Evolutionary conservation across 805 yeast genomes (phyloP).

Genomic region (Kodamaea lidongshanica): DNA sequence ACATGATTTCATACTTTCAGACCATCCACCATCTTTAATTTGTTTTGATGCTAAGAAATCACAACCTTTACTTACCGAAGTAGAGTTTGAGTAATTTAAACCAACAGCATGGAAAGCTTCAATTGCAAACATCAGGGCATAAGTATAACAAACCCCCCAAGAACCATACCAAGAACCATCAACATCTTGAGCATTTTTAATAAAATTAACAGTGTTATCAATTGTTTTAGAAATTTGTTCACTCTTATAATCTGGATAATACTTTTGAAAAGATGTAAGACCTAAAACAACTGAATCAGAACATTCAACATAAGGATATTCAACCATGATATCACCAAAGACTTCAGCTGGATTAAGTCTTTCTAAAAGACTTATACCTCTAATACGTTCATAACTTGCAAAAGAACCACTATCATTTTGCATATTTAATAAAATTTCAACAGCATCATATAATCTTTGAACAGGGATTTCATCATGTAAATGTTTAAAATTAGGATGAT

Average conservation of each 20-base stretch:
- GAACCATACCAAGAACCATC: slow-evolving; percentile 99
- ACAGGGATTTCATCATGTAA: slow-evolving; percentile 48
- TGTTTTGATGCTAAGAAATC: slow-evolving; percentile 76
- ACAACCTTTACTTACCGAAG: slow-evolving; percentile 66
- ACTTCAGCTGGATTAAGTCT: slow-evolving; percentile 92
- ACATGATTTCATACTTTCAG: slow-evolving; percentile 86
- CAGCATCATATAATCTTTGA: slow-evolving; percentile 54
- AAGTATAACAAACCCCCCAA: slow-evolving; percentile 96
- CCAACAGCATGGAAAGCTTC: slow-evolving; percentile 81
- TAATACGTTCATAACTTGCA: slow-evolving; percentile 82
- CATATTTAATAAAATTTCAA: slow-evolving; percentile 67
- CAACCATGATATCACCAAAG: slow-evolving; percentile 97
- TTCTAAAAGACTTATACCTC: slow-evolving; percentile 75
- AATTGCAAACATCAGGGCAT: slow-evolving; percentile 96
- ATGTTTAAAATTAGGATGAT: slow-evolving; percentile 47
- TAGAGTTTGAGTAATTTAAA: slow-evolving; percentile 54
- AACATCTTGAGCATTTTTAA: slow-evolving; percentile 54
- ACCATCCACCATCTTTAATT: slow-evolving; percentile 93
- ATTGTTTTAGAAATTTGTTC: slow-evolving; percentile 67
- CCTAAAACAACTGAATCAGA: slow-evolving; percentile 94
- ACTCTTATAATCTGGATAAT: slow-evolving; percentile 56
- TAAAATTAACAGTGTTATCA: slow-evolving; percentile 65
- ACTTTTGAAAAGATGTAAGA: slow-evolving; percentile 64
- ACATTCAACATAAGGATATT: slow-evolving; percentile 96
- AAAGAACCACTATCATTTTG: slow-evolving; percentile 92